A percentile compares a stretch with the other conserved stretches of the same genome.
Evolutionary conservation across 2,329 filamentous ascomycete genomes (phyloP).

Genomic region (Alternaria sp.): DNA sequence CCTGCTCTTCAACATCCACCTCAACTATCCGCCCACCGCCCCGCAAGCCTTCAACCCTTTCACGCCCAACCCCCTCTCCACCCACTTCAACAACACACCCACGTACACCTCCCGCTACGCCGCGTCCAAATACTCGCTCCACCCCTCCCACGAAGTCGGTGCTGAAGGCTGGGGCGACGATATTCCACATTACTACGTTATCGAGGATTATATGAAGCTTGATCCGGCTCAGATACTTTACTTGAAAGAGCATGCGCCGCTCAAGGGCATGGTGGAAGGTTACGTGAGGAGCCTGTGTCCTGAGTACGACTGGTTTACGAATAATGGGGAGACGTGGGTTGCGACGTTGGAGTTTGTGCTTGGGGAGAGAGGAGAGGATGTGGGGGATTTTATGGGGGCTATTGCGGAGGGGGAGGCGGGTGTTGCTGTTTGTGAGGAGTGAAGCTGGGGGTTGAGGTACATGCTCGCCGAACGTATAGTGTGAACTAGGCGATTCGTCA

Average conservation of each 20-base stretch:
- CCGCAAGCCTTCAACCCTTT: conserved; percentile 43
- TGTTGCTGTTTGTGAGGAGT: conserved; percentile 52
- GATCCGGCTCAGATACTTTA: conserved; percentile 65
- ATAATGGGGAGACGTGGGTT: conserved; percentile 67
- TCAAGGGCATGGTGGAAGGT: conserved; percentile 64
- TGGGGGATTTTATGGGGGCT: conserved; percentile 66
- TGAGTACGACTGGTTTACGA: conserved; percentile 62
- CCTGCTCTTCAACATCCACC: conserved; percentile 60
- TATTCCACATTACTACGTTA: conserved; percentile 67
- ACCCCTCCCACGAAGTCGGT: conserved; percentile 59
- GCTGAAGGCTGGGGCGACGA: conserved; percentile 70
- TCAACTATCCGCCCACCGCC: conserved; percentile 54
- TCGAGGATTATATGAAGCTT: conserved; percentile 70
- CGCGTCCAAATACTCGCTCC: conserved; percentile 55
- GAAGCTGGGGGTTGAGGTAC: not conserved
- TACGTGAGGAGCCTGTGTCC: conserved; percentile 58
- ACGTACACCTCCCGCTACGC: conserved; percentile 49
- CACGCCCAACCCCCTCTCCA: conserved; percentile 35
- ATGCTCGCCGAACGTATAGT: not conserved
- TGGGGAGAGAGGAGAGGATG: conserved; percentile 60
- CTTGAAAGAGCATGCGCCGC: conserved; percentile 61
- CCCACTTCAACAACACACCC: conserved; percentile 46
- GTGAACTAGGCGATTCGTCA: too few species aligned
- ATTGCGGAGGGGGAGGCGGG: conserved; percentile 74
- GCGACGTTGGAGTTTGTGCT: conserved; percentile 65